Evolutionary conservation across 352 stramenopile species (phyloP).

Genomic region (Pythium dissimile): DNA sequence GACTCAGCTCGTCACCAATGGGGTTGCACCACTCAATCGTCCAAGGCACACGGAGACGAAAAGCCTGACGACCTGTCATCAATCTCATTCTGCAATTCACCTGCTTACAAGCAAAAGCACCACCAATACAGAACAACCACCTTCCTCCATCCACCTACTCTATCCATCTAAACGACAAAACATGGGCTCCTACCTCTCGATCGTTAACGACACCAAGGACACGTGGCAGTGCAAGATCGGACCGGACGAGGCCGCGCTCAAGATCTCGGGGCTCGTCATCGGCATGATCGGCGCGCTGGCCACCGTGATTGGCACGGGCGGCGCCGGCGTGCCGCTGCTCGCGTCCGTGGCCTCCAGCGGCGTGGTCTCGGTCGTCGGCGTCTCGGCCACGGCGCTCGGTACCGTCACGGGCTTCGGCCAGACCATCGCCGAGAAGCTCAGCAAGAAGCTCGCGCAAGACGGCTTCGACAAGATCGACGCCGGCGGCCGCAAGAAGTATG

Average conservation of each 20-base stretch:
- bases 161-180: too few species aligned
- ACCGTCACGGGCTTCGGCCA: constrained; percentile 15
- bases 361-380: constrained; percentile 11
- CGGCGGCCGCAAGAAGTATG: constrained; percentile 28
- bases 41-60: too few species aligned
- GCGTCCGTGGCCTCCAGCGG: constrained; percentile 1
- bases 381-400: constrained; percentile 9
- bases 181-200: constrained; percentile 28
- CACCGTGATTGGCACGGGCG: constrained; percentile 7
- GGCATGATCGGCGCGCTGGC: constrained; percentile 2
- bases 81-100: neutral
- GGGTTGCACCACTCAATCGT: too few species aligned
- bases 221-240: constrained; percentile 16
- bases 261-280: constrained; percentile 16
- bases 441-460: constrained; percentile 30
- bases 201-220: constrained; percentile 23
- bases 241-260: constrained; percentile 17
- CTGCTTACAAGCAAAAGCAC: neutral
- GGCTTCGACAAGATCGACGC: constrained; percentile 32
- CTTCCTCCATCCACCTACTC: too few species aligned
- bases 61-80: too few species aligned
- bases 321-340: constrained; percentile 1
- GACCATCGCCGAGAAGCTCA: constrained; percentile 30
- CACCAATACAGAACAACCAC: too few species aligned
- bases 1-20: too few species aligned